Conservation (phyloP, 2,329 filamentous ascomycete species). For the Penicillium italicum region DNA sequence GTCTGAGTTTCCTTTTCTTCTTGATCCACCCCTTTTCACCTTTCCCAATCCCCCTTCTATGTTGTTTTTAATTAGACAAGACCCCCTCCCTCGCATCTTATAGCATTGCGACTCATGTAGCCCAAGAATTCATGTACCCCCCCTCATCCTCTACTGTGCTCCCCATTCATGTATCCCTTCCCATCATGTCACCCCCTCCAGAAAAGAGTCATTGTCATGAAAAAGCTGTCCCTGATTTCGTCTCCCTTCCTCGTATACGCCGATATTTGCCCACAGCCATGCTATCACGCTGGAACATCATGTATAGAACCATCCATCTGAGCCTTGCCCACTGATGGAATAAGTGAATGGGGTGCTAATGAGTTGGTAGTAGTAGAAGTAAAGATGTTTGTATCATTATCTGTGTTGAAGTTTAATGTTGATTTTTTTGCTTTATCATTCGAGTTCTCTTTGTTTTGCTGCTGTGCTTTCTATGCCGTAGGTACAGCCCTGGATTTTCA, state of each 20-base stretch:
- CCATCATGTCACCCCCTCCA: slow-evolving; percentile 19
- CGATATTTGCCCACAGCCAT: slow-evolving; percentile 4
- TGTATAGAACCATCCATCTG: slow-evolving; percentile 14
- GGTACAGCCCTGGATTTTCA: background rate
- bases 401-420: background rate
- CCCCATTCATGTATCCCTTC: slow-evolving; percentile 21
- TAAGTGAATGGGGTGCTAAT: slow-evolving; percentile 2
- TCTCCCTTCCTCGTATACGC: slow-evolving; percentile 18
- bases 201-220: slow-evolving; percentile 36
- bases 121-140: slow-evolving; percentile 42
- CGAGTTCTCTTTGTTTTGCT: background rate
- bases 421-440: background rate
- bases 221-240: slow-evolving; percentile 23
- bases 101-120: slow-evolving; percentile 33
- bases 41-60: slow-evolving; percentile 20
- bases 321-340: background rate
- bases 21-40: slow-evolving; percentile 24
- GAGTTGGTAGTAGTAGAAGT: slow-evolving; percentile 4
- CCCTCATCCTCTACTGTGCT: slow-evolving; percentile 35
- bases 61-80: slow-evolving; percentile 40
- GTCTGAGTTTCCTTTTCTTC: slow-evolving; percentile 10
- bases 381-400: slow-evolving; percentile 6
- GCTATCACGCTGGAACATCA: slow-evolving; percentile 3
- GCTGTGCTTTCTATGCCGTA: background rate
- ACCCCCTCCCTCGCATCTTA: slow-evolving; percentile 23